Evolutionary conservation across 176 grass and related monocot genomes (phyloP).

Genomic region (Cenchrus fungigraminus): DNA sequence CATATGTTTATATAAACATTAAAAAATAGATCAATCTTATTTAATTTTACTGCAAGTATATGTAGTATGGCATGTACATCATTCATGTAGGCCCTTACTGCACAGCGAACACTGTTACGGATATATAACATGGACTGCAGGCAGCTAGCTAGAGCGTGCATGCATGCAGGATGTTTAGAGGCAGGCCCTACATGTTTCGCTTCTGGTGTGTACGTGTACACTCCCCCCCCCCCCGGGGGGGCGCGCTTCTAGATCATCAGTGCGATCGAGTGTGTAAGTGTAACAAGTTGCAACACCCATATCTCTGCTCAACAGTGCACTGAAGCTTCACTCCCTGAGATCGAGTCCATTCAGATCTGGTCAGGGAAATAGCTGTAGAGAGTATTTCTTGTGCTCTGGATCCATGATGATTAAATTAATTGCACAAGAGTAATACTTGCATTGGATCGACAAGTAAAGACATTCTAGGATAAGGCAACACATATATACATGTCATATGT

Average conservation of each 20-base stretch:
- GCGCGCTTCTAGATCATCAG: slow-evolving; percentile 15
- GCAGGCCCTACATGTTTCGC: neutral
- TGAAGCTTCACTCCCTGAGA: slow-evolving; percentile 34
- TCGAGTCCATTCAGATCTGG: slow-evolving; percentile 22
- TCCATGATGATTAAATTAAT: slow-evolving; percentile 26
- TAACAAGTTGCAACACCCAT: neutral
- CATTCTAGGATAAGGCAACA: no score
- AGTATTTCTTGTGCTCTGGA: neutral
- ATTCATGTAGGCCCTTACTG: neutral
- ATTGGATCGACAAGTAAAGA: no score
- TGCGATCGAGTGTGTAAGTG: neutral
- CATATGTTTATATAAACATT: neutral
- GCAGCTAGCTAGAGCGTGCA: neutral
- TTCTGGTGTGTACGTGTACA: neutral
- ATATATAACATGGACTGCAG: slow-evolving; percentile 23
- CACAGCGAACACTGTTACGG: neutral
- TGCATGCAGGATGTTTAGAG: neutral
- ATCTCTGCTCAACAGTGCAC: neutral
- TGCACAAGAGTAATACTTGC: no score
- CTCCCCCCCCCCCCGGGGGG: no score
- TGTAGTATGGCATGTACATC: neutral
- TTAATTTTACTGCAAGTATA: neutral
- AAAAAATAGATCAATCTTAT: neutral
- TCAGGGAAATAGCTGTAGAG: slow-evolving; percentile 14
- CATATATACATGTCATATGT: no score